Base-by-base conservation (phyloP, 306 rosid genomes). In the Comarum palustre region DNA sequence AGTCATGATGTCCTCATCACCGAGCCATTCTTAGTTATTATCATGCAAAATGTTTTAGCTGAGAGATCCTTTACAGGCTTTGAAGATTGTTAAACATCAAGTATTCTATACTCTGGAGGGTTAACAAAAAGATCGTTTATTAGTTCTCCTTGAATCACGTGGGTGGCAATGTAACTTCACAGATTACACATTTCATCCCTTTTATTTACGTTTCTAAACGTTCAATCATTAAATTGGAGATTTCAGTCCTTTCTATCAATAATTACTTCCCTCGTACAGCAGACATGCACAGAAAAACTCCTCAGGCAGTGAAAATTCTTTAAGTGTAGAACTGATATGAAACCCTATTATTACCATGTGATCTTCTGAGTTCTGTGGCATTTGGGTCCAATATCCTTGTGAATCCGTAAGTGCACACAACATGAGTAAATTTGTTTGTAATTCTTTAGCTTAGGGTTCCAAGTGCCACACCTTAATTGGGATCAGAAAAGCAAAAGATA, bases 11-110 rank as follows among this genome's bases (percentile, higher is more conserved):
- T n/a, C n/a, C n/a, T n/a, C n/a, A n/a, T n/a, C n/a, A n/a, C n/a
- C n/a, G n/a, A n/a, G 58, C 36, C 52, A 48, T 15, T 61, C 43
- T 50, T 73, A 63, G 41, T 36, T 51, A 32, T 43, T 67, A 15
- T 43, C 12, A 45, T 67, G 55, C 46, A 34, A 12, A 34, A 71
- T 24, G 46, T 20, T 22, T 22, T 19, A 70, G 34, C 8, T 22
- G 8, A 47, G 24, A 7, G 9, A 5, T 20, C 48, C 48, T 10
- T 67, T 52, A 25, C 52, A 66, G 14, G 29, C 54, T 68, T n/a
- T 9, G 27, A 68, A 68, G 32, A 5, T 47, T 46, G 36, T 5
- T 8, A 29, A 68, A 19, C 17, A 27, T 27, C 5, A 27, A 29
- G 57, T 54, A 54, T 14, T 54, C 32, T 68, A 24, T 55, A 16